These are phyloP conservation scores for Isoetes taiwanensis DNA, from an alignment of 75 land plant genomes.

Conservation along the genomic window DNA sequence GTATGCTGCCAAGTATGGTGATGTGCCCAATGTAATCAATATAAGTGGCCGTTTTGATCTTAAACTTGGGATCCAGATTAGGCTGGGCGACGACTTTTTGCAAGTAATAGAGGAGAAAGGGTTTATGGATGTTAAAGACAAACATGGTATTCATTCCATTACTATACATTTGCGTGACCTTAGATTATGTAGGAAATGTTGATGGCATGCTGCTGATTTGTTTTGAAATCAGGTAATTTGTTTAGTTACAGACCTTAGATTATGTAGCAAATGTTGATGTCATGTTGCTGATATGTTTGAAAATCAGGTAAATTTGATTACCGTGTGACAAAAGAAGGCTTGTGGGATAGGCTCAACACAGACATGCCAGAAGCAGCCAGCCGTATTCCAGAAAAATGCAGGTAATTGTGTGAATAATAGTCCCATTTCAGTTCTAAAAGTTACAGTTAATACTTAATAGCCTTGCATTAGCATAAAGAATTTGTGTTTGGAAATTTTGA, in stretches of 20 bases:
- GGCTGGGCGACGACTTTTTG: slow-evolving; percentile 50
- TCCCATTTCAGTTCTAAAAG: no score
- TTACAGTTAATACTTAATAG: no score
- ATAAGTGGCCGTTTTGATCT: slow-evolving; percentile 67
- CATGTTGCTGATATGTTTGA: no score
- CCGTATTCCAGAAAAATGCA: slow-evolving; percentile 39
- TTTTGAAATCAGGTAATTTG: no score
- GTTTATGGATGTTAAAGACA: slow-evolving; percentile 51
- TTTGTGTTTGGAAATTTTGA: no score
- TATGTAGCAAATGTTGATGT: no score
- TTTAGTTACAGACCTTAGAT: no score
- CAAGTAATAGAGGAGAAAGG: slow-evolving; percentile 49
- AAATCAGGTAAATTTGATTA: no score
- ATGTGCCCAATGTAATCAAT: slow-evolving; percentile 46
- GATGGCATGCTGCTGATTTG: no score
- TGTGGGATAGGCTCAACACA: slow-evolving; percentile 59
- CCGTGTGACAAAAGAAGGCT: slow-evolving; percentile 47
- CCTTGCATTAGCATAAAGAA: no score
- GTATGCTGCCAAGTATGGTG: no score
- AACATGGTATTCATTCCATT: slow-evolving; percentile 25
- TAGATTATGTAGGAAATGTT: slow-evolving; percentile 36
- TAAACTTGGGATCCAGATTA: slow-evolving; percentile 38
- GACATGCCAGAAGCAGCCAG: slow-evolving; percentile 45
- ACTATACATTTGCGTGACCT: background rate
- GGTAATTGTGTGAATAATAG: no score